Evolutionary conservation across 179 eudicot genomes (phyloP), one percentile per base, ranked within the genome.

Genomic region (Silene noctiflora): DNA sequence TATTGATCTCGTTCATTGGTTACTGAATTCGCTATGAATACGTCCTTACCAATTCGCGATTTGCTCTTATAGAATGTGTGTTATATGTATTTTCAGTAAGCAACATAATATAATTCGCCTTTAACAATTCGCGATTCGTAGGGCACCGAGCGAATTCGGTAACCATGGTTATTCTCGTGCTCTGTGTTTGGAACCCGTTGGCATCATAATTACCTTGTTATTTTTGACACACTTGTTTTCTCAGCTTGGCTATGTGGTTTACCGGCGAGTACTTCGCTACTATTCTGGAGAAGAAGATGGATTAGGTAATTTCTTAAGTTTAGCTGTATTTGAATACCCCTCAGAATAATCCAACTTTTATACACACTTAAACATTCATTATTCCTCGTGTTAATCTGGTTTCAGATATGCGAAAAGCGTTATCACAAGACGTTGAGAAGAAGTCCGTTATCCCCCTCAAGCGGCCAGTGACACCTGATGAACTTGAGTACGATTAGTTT

Each of bases 211-310:
- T 53, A 17, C 58, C 58, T 19, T 24, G 46, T 74, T 74, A 5
- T 21, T 10, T 56, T 29, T 71, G 22, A 74, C 46, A 22, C 60
- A 53, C 48, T 11, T 62, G 39, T 63, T 81, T 75, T 79, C 59
- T 78, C 98, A 94, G 98, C 92, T 94, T 64, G 97, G 85, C 55
- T 94, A 94, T 58, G 82, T 94, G 72, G 91, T 94, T 67, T 94
- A 94, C 79, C 88, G 98, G 77, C 87, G 96, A 64, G 98, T 92
- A 16, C 85, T 92, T 69, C 98, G 94, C 4, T 94, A 94, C 84
- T 94, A 94, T 81, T 94, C 98, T 17, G 98, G 97, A 53, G 98
- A 94, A 87, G 98, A 94, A 83, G 98, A 92, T 85, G 98, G 97
- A 33, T 84, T 94, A 84, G 98, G 98, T 89, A 86, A 70, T 16